Evolutionary conservation across 345 rosid genomes (phyloP).

Genomic region (Hibiscus mutabilis): DNA sequence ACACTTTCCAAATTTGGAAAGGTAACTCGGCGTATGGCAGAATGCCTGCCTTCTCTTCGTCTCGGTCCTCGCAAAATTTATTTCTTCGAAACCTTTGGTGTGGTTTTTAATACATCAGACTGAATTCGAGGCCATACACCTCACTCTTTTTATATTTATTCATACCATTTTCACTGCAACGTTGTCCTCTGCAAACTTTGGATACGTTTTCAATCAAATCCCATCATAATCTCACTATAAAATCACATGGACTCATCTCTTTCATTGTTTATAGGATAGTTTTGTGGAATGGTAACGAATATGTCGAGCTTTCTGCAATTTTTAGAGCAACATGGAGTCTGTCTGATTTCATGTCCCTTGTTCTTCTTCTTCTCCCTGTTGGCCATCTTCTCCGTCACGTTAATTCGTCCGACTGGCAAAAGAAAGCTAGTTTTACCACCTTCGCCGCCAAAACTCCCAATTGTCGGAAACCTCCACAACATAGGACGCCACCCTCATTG

Average conservation of each 20-base stretch:
- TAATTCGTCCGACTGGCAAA: neutral
- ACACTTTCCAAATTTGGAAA: too few relatives aligned
- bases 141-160: too few relatives aligned
- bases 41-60: too few relatives aligned
- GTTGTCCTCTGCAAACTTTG: too few relatives aligned
- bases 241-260: neutral
- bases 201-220: too few relatives aligned
- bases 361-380: neutral
- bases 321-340: neutral
- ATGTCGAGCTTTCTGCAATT: neutral
- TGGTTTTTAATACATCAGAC: too few relatives aligned
- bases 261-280: neutral
- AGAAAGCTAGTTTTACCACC: constrained; percentile 21
- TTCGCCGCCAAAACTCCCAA: constrained; percentile 45
- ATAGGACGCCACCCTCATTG: constrained; percentile 44
- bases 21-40: too few relatives aligned
- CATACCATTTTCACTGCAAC: too few relatives aligned
- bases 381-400: neutral
- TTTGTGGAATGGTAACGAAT: neutral
- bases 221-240: neutral
- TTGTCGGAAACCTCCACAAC: constrained; percentile 59
- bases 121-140: too few relatives aligned
- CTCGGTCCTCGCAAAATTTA: too few relatives aligned
- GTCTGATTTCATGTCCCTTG: neutral
- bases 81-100: too few relatives aligned